Evolutionary conservation across 2,329 filamentous ascomycete species (phyloP).

Genomic region (Colletotrichum eremochloae): DNA sequence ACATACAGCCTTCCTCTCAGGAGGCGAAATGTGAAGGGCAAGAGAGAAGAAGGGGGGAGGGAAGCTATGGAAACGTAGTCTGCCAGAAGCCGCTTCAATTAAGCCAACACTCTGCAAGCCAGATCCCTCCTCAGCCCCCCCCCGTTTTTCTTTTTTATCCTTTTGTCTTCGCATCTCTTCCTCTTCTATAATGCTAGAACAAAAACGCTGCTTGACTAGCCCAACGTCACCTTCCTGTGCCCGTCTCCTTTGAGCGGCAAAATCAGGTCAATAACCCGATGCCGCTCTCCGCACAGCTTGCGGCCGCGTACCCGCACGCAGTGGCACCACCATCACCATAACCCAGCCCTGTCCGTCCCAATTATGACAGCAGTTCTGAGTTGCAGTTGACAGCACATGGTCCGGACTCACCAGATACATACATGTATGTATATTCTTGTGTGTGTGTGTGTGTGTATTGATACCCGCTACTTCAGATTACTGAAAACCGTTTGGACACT

Average conservation of each 20-base stretch:
- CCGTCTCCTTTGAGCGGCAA: conserved; percentile 39
- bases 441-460: not conserved
- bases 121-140: conserved; percentile 13
- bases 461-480: conserved; percentile 19
- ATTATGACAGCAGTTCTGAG: conserved; percentile 20
- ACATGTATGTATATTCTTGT: not conserved
- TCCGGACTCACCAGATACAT: conserved; percentile 14
- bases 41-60: not conserved
- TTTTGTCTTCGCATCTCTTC: conserved; percentile 7
- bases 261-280: conserved; percentile 20
- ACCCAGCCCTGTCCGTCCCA: conserved; percentile 13
- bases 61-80: conserved; percentile 19
- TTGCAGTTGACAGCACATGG: conserved; percentile 14
- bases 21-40: not conserved
- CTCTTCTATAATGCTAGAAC: conserved; percentile 32
- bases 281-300: conserved; percentile 29
- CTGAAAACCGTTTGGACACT: conserved; percentile 6
- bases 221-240: conserved; percentile 13
- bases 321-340: not conserved
- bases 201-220: conserved; percentile 12
- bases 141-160: not conserved
- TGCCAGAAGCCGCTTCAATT: conserved; percentile 35
- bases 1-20: conserved; percentile 15
- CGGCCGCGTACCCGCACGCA: conserved; percentile 7
- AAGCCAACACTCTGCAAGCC: conserved; percentile 35